Evolutionary conservation across 768 basidiomycete species (phyloP).

Genomic region (Phallus indusiatus): DNA sequence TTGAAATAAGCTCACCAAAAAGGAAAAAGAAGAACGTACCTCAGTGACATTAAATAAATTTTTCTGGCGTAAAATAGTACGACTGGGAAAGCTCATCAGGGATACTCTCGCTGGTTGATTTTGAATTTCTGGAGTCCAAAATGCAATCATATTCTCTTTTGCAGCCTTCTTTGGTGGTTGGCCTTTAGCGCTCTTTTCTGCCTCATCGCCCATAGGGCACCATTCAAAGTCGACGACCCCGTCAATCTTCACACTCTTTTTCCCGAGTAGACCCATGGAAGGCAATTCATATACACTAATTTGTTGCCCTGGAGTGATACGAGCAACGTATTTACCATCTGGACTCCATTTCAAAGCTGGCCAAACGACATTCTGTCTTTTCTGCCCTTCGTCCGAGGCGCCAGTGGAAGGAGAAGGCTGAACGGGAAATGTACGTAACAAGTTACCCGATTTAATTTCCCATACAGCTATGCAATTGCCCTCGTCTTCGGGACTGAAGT

Average conservation of each 20-base stretch:
- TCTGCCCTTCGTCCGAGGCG: slow-evolving; percentile 36
- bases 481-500: slow-evolving; percentile 89
- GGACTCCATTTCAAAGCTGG: slow-evolving; percentile 95
- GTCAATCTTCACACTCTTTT: slow-evolving; percentile 95
- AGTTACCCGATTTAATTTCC: slow-evolving; percentile 90
- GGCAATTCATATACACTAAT: slow-evolving; percentile 97
- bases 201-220: slow-evolving; percentile 83
- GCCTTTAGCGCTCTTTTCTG: slow-evolving; percentile 25
- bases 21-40: slow-evolving; percentile 36
- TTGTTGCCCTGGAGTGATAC: slow-evolving; percentile 81
- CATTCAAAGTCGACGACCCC: slow-evolving; percentile 98
- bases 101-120: slow-evolving; percentile 97
- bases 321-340: slow-evolving; percentile 90
- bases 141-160: slow-evolving; percentile 88
- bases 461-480: slow-evolving; percentile 97
- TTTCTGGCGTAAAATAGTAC: slow-evolving; percentile 80
- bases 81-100: slow-evolving; percentile 81
- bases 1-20: not conserved
- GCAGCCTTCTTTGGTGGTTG: slow-evolving; percentile 47
- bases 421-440: slow-evolving; percentile 88
- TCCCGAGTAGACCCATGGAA: slow-evolving; percentile 86
- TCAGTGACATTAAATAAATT: slow-evolving; percentile 97
- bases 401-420: slow-evolving; percentile 37
- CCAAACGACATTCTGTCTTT: slow-evolving; percentile 86
- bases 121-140: slow-evolving; percentile 94